Conservation (phyloP, 352 stramenopile species). For the Pythium periplocum region DNA sequence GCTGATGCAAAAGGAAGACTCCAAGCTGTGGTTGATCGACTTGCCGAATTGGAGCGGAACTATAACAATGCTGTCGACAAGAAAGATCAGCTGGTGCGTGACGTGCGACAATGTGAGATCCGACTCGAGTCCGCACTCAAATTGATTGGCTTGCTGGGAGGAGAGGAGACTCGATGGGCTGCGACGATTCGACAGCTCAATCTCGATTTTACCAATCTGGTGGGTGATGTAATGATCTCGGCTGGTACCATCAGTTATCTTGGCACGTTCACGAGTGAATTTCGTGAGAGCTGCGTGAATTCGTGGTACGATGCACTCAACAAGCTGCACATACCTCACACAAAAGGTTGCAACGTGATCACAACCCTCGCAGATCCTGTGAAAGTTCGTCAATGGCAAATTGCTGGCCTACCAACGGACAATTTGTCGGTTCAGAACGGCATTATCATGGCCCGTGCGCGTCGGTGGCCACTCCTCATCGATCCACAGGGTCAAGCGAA, state of each 20-base stretch:
- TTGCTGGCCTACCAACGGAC: conserved; percentile 88
- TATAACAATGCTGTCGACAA: conserved; percentile 86
- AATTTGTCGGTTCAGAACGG: conserved; percentile 91
- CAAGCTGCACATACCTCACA: conserved; percentile 75
- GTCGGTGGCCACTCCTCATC: conserved; percentile 89
- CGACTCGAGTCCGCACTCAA: conserved; percentile 88
- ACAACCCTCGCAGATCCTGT: conserved; percentile 89
- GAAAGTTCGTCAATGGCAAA: conserved; percentile 88
- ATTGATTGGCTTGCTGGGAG: conserved; percentile 86
- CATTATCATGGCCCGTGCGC: conserved; percentile 88
- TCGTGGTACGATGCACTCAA: conserved; percentile 81
- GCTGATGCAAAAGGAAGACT: conserved; percentile 82
- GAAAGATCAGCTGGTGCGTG: conserved; percentile 78
- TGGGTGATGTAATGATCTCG: conserved; percentile 90
- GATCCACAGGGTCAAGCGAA: conserved; percentile 92
- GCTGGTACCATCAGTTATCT: conserved; percentile 92
- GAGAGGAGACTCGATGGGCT: conserved; percentile 87
- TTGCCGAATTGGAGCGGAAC: conserved; percentile 87
- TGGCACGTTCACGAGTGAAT: conserved; percentile 91
- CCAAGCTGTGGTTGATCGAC: conserved; percentile 79
- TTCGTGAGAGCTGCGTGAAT: conserved; percentile 78
- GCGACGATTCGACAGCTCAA: conserved; percentile 81
- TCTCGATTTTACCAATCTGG: conserved; percentile 81
- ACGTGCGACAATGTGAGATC: conserved; percentile 81
- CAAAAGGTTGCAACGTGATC: conserved; percentile 79